Base-by-base conservation (phyloP, 2,329 filamentous ascomycete genomes). In the Neonectria sp. region DNA sequence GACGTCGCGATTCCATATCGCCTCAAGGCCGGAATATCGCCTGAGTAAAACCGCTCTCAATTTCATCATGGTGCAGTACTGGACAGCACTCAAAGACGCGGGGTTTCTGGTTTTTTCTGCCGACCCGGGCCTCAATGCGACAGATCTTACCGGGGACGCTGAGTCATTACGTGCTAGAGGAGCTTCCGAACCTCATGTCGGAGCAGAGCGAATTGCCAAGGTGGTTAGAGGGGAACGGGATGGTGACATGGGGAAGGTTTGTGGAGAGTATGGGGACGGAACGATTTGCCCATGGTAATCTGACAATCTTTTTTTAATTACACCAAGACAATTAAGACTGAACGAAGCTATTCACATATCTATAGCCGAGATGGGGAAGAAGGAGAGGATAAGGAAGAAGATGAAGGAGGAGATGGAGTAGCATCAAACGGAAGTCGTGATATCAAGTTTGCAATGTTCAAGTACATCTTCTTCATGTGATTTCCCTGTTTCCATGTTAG, bases 51-150 rank as follows among this genome's bases (percentile, higher is more conserved):
- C 63, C 13, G 63, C 63, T 3, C 27, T 66, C 3, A 66, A 62
- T 21, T 66, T 66, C 46, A 13, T 66, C 40, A 66, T 66, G 63
- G 33, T 66, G 21, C 63, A 66, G 27, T 66, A 62, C 25, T 45
- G 21, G n/a, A 45, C 37, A 6, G 58, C 63, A 6, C 43, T 66
- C 17, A 66, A 62, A n/a, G 52, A 61, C 11, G n/a, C 46, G 2
- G 63, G 52, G 4, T 61, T 66, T 29, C 33, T 66, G 6, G 53
- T 66, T 3, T 61, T 57, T 55, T n/a, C 43, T 13, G 63, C 63
- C 1, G 63, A 66, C n/a, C 63, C 58, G 9, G 63, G 63, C 17
- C 46, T 66, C 7, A 66, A 66, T 43, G 63, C 63, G 8, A 66
- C 63, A 7, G 37, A 37, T 13, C 53, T 66, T 8, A 66, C 63